Evolutionary conservation across 129 eudicot genomes (phyloP), one percentile per base, ranked within the genome.

Genomic region (Silybum marianum): DNA sequence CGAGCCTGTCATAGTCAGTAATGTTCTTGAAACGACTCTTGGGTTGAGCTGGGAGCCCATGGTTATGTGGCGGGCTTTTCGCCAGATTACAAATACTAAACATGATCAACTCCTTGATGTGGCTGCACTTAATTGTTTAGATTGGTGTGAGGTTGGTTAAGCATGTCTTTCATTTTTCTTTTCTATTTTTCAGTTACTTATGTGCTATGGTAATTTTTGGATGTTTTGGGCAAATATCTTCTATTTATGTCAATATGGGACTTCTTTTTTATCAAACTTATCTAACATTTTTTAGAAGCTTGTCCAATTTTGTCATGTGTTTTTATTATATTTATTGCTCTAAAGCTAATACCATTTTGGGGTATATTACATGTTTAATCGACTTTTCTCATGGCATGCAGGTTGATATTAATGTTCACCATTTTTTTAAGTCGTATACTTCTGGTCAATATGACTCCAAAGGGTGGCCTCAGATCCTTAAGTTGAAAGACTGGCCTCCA

Each of bases 51-150:
- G 98, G 98, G 98, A 93, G 67, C 97, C 98, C 19, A 89, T 91
- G 98, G 98, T 93, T 72, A 93, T 93, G 98, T 93, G 98, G 98
- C 98, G 98, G 84, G 98, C 98, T 36, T 86, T 88, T 78, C 97
- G 97, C 21, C 94, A 93, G 84, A 78, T 78, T 3, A 32, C 73
- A 66, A 72, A 88, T 54, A 2, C 10, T 7, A 91, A 91, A 7
- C 89, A 79, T 72, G 76, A 72, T 8, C 46, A 12, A 21, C 88
- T 84, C n/a, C 38, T 88, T 82, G 86, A 91, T 71, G 95, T 89
- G 71, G 77, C 65, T 75, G 98, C 93, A 63, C 74, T 91, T 25
- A 87, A 88, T 79, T 93, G 98, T 80, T 84, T 91, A 85, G 90
- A 90, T 80, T 93, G 94, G 94, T 93, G 91, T 79, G 91, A 93